Conservation (phyloP, 306 rosid genomes). For the Acacia crassicarpa region DNA sequence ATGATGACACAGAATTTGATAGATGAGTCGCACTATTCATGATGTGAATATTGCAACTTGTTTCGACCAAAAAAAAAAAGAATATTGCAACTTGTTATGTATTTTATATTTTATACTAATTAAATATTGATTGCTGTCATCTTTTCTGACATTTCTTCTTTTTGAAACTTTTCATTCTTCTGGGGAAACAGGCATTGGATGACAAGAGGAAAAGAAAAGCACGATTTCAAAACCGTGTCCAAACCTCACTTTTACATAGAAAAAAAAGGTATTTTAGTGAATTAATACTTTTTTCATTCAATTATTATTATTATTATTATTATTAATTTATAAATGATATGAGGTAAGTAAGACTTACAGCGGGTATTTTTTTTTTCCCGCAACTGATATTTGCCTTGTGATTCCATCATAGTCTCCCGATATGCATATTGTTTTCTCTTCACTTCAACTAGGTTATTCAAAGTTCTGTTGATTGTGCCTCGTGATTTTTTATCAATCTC, state of each 20-base stretch:
- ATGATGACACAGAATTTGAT: not conserved
- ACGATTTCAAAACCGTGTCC: constrained; percentile 15
- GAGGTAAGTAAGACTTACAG: not conserved
- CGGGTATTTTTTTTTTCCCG: not conserved
- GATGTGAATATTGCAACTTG: not conserved
- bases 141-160: constrained; percentile 15
- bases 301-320: not conserved
- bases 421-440: not conserved
- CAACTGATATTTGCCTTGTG: not conserved
- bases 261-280: not conserved
- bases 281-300: constrained; percentile 2
- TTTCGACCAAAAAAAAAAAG: too few relatives aligned
- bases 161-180: constrained; percentile 21
- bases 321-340: not conserved
- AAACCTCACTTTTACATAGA: not conserved
- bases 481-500: not conserved
- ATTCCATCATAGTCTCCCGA: not conserved
- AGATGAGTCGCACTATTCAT: not conserved
- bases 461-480: not conserved
- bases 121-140: not conserved
- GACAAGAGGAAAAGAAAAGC: constrained; percentile 53
- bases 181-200: constrained; percentile 47
- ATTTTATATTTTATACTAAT: not conserved
- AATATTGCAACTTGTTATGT: not conserved
- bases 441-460: not conserved